Evolutionary conservation across 73 alveolate species (phyloP), one percentile per base, ranked within the genome.

Genomic region (Paramecium sexaurelia): DNA sequence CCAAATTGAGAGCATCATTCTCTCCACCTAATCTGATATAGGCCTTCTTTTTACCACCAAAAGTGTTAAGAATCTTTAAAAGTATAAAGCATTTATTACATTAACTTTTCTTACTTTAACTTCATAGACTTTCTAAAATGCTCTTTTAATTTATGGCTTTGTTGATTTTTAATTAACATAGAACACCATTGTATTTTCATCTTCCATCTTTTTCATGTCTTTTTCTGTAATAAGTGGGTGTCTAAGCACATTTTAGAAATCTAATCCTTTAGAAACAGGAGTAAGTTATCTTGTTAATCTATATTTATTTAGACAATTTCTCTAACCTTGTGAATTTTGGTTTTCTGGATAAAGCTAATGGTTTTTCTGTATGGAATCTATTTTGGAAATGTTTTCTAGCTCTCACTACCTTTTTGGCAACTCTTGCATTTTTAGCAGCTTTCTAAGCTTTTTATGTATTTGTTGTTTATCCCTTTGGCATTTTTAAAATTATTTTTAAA

Each of bases 11-110:
- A 68, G 98, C 96, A 43, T 93, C 98, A 26, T 92, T 92, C 41
- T 92, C 97, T 39, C 95, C 94, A 40, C 95, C 93, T 10, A 95
- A 55, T 56, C 93, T 92, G 73, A 95, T 93, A 95, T 94, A 95
- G 29, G 98, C 98, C 94, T 95, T 95, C 97, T 95, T 95, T 68
- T 47, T 86, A 61, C 98, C 98, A 90, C 93, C 96, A 71, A 96
- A 95, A 92, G 96, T 92, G 33, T 78, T 61, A 61, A 61, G 92
- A 67, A 75, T 55, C 87, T 45, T 56, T 19, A 35, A 71, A 20
- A 86, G 15, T 92, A 51, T 83, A 85, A 92, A 94, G 89, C 85
- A 7, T 78, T n/a, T 33, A 41, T 41, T 78, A 78, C 90, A 78
- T 95, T 95, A 55, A 95, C 98, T 69, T 92, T 92, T 89, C 95